Conservation (phyloP, 768 basidiomycete genomes). For the Tylopilus sp. region DNA sequence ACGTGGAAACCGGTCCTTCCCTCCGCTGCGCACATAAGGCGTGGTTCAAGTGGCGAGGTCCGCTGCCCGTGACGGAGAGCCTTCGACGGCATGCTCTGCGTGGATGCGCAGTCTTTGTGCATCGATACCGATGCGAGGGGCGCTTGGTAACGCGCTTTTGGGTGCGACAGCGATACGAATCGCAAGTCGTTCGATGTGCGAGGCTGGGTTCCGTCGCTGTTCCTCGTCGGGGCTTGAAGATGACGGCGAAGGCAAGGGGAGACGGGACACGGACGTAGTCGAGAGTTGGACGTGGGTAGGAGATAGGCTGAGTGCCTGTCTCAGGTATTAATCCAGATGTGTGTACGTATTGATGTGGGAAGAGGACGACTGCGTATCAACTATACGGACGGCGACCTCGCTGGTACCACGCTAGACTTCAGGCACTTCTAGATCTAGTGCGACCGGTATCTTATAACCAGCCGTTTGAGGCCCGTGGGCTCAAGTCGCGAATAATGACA, state of each 20-base stretch:
- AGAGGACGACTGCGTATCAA: not conserved
- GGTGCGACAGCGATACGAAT: not conserved
- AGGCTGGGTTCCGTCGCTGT: not conserved
- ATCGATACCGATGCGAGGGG: not conserved
- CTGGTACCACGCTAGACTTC: too few species aligned
- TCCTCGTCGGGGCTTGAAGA: not conserved
- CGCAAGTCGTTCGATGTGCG: conserved; percentile 6
- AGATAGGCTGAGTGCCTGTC: not conserved
- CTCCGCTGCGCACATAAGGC: not conserved
- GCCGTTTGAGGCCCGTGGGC: too few species aligned
- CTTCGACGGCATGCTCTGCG: not conserved
- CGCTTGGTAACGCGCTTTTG: conserved; percentile 11
- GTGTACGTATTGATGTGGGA: not conserved
- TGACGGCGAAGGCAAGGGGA: not conserved
- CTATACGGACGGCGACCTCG: too few species aligned
- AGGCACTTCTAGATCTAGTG: not conserved
- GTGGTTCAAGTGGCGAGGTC: conserved; percentile 22
- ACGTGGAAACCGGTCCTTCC: not conserved
- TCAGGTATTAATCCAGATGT: not conserved
- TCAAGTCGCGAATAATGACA: too few species aligned
- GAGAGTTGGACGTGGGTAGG: not conserved
- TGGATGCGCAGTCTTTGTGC: conserved; percentile 14
- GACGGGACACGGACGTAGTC: not conserved
- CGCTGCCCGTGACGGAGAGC: conserved; percentile 6
- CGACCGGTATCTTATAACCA: too few species aligned